Base-by-base conservation (phyloP, 306 rosid species). In the Potentilla sterilis region DNA sequence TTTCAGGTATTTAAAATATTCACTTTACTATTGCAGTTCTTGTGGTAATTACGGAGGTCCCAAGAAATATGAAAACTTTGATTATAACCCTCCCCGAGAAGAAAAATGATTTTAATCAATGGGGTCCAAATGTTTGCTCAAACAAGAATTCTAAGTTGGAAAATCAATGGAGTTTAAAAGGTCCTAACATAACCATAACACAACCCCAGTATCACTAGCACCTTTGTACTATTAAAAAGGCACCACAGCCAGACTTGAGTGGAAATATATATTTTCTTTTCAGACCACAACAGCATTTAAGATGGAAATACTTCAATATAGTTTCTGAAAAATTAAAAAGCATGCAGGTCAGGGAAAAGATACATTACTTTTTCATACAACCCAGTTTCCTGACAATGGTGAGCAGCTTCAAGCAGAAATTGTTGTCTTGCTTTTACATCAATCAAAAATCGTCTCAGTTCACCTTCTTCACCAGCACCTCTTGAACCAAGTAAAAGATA, bases 391-490 rank as follows among this genome's bases (percentile, higher is more conserved):
- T 87, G 97, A 82, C 92, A 95, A 75, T 86, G 93, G 81, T 84
- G 82, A 76, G 99, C 97, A 77, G 97, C 96, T 87, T 95, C 99
- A 79, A 87, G 85, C 83, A 95, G 75, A 85, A 92, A 95, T 48
- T 92, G 99, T 74, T 87, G 89, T 83, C 99, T 92, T 71, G 90
- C 77, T 62, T 90, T 88, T 37, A 76, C 73, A 80, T 95, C 99
- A 73, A 83, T 77, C 77, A 95, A 82, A 86, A 92, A 95, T 76
- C 96, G 88, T 42, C 87, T 85, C 77, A 95, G 82, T 81, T 95
- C 91, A 81, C 99, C 97, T 89, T 92, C 98, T 87, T 92, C 99
- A 69, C 97, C 99, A 16, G 92, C 74, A 75, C 97, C 97, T 76
- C 99, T 89, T 76, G 96, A 78, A 77, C 99, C 99, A 81, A 95